Evolutionary conservation across 768 basidiomycete genomes (phyloP), one percentile per base, ranked within the genome.

Genomic region (Naganishia kalamii): DNA sequence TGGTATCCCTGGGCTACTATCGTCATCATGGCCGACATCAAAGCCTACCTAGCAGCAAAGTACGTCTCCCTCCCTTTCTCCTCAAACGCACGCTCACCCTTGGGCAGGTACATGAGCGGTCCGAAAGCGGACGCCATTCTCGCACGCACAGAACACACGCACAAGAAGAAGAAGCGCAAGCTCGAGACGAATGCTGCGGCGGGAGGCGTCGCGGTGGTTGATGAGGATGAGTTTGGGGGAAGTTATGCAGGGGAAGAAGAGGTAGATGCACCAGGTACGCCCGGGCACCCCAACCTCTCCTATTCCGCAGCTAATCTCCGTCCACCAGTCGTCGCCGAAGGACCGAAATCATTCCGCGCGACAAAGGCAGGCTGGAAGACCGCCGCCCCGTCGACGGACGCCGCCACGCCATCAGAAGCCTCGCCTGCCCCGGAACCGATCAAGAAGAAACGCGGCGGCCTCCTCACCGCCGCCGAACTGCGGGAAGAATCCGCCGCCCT

Each of bases 81-180:
- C 50, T 25, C 35, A 49, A 17, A n/a, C 25, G 29, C 65, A 21
- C 12, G 21, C 33, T 17, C 29, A 48, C 37, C 23, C 29, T 8
- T 43, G 7, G 17, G 46, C 19, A 74, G 75, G 68, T 98, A 98
- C 81, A 94, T 97, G 92, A 87, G 92, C 5, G 94, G 94, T 0
- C 86, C 90, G 0, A 98, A 97, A 73, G 92, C 93, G 1, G 94
- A 97, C 70, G 92, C 91, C 6, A 98, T 98, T 68, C 82, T 97
- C 8, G 82, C 92, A 3, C 85, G 85, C 19, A 1, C 79, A 80
- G 75, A 76, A 21, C 70, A 70, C 13, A 64, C 70, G 0, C 83
- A 82, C 17, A 79, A 77, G 65, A 77, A 79, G 75, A 90, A 89
- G 82, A 90, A 88, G 79, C 83, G 86, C 60, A 88, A 87, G 77